Evolutionary conservation across 768 basidiomycete genomes (phyloP), one percentile per base, ranked within the genome.

Genomic region (Podaxis mareebaensis): DNA sequence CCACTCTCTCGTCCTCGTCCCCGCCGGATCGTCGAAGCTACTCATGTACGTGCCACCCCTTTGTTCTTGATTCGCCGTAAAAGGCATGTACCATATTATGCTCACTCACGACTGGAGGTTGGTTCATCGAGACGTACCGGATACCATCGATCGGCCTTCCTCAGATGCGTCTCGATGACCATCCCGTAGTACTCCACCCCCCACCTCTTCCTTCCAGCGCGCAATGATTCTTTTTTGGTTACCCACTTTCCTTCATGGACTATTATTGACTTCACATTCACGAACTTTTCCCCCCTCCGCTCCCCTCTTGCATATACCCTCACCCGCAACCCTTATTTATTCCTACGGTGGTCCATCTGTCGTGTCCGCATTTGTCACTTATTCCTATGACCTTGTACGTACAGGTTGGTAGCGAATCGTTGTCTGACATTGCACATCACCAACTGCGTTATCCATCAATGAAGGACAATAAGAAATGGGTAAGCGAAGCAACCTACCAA

Each of bases 141-240:
- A 65, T 68, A 71, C 69, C 65, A 66, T 68, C 69, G 55, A 54
- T 63, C 69, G 68, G 65, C 73, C 71, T 63, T 71, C 71, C 72
- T 72, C 67, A 68, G 73, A 73, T 76, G 77, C 71, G 76, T 77
- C 77, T 78, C 72, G 77, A 78, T 68, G 77, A 71, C 76, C 69
- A 70, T 73, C 70, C 73, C 49, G 51, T 53, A 54, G 33, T 53
- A 61, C 22, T 17, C 36, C 54, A 7, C 46, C 54, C 12, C 54
- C 40, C 54, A 48, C 38, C 44, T 28, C 10, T 48, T 56, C 38
- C 38, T 24, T 26, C 54, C 17, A 10, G 54, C 61, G 54, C 61
- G 61, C 61, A 63, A 51, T 56, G 61, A 46, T 52, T 68, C 58
- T 61, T 55, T 66, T 58, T 67, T 61, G 58, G 60, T 55, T 64